These are phyloP conservation scores for Podospora bellae-mahoneyi DNA, from an alignment of 495 filamentous ascomycete species.

Conservation along the genomic window DNA sequence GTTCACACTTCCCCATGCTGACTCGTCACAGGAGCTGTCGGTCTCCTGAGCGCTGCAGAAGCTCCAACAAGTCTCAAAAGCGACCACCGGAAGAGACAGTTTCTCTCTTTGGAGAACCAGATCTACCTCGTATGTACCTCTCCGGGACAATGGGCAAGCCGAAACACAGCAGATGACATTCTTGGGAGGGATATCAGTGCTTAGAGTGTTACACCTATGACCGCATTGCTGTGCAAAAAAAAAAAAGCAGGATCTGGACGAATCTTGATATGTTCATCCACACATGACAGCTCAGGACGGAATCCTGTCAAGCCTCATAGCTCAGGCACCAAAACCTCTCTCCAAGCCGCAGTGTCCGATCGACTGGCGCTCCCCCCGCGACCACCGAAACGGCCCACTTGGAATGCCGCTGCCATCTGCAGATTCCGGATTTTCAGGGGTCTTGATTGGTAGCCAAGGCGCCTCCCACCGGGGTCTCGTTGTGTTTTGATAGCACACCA, in stretches of 20 bases:
- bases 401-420: constrained; percentile 5
- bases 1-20: background rate
- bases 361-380: constrained; percentile 5
- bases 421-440: constrained; percentile 1
- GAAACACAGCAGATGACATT: background rate
- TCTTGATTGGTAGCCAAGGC: constrained; percentile 4
- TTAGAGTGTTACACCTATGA: background rate
- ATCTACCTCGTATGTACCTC: constrained; percentile 8
- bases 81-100: constrained; percentile 9
- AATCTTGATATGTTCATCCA: background rate
- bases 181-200: background rate
- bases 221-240: background rate
- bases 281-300: constrained; percentile 13
- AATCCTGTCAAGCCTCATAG: background rate
- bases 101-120: background rate
- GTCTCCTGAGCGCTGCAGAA: constrained; percentile 17
- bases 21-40: constrained; percentile 3
- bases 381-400: constrained; percentile 1
- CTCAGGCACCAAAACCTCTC: constrained; percentile 7
- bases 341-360: constrained; percentile 6
- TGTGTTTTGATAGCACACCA: too few species aligned
- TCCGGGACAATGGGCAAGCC: background rate
- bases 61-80: background rate
- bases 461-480: background rate
- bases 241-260: background rate